phyloP scores from a whole-genome alignment of 345 rosid species.

The Iberis pinnata region DNA sequence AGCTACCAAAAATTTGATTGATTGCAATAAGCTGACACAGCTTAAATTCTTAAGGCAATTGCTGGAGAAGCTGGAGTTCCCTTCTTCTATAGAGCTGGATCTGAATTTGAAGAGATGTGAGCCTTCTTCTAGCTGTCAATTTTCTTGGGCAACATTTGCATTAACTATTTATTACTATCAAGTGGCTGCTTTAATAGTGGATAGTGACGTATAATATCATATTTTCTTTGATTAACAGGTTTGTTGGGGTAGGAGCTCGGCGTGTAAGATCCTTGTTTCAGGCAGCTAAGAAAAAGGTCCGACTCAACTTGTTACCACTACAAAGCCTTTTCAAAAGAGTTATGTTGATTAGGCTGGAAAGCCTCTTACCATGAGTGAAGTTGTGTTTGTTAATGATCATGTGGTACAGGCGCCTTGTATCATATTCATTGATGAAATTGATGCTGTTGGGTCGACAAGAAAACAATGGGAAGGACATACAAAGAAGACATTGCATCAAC shows the following conservation, averaged over 20 bases:
- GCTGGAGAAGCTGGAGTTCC: constrained; percentile 99
- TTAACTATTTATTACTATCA: neutral
- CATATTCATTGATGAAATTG: constrained; percentile 95
- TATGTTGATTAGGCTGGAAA: too few relatives aligned
- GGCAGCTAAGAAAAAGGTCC: constrained; percentile 93
- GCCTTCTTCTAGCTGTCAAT: constrained; percentile 21
- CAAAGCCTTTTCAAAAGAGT: neutral
- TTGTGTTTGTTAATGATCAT: constrained; percentile 7
- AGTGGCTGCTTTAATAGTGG: neutral
- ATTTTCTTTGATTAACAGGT: constrained; percentile 47
- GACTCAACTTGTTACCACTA: constrained; percentile 6
- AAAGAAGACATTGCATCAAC: constrained; percentile 95
- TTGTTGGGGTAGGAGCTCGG: constrained; percentile 97
- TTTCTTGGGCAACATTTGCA: constrained; percentile 3
- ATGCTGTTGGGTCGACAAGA: constrained; percentile 95
- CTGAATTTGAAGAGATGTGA: constrained; percentile 99
- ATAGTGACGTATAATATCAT: neutral
- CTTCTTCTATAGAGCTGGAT: constrained; percentile 96
- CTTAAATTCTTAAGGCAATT: constrained; percentile 66
- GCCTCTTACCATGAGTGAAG: neutral
- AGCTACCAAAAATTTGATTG: neutral
- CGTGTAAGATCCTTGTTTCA: constrained; percentile 95
- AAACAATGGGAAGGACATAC: constrained; percentile 99
- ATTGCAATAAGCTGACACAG: constrained; percentile 11
- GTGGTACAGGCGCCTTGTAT: constrained; percentile 86